Percentiles rank a stretch among this genome's conserved stretches.
Conservation (phyloP, 2,329 filamentous ascomycete genomes). For the Kalmusia sp. region DNA sequence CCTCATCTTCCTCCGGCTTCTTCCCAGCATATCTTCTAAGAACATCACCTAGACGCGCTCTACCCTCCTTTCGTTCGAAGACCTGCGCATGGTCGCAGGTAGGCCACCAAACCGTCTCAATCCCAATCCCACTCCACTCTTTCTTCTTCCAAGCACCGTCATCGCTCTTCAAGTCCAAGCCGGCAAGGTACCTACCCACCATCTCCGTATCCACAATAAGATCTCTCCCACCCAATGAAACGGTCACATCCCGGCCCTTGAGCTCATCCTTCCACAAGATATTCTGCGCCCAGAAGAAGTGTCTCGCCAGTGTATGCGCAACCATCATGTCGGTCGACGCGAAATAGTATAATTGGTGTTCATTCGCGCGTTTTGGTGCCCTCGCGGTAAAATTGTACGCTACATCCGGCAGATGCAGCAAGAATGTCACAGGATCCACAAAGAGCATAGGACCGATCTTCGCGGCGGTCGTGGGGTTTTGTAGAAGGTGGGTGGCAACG, state of each 20-base stretch:
- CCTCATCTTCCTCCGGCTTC: conserved; percentile 15
- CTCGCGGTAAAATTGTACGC: conserved; percentile 70
- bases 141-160: conserved; percentile 39
- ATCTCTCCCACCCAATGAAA: conserved; percentile 66
- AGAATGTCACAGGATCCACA: conserved; percentile 70
- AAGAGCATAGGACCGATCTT: conserved; percentile 60
- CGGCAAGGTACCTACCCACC: conserved; percentile 65
- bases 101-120: conserved; percentile 68
- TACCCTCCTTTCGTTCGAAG: conserved; percentile 36
- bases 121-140: conserved; percentile 49
- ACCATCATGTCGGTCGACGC: conserved; percentile 72
- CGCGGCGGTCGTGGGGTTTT: conserved; percentile 51
- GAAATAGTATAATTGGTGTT: conserved; percentile 75
- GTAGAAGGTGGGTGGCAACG: conserved; percentile 68
- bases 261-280: conserved; percentile 74
- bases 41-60: conserved; percentile 31
- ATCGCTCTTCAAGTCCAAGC: conserved; percentile 39
- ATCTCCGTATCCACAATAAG: conserved; percentile 68
- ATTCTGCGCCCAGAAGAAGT: conserved; percentile 77
- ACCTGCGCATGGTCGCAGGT: conserved; percentile 69
- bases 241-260: conserved; percentile 56
- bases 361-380: conserved; percentile 60
- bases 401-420: conserved; percentile 73
- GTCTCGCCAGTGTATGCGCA: conserved; percentile 67
- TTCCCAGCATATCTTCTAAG: conserved; percentile 32